These are phyloP conservation scores for Globisporangium radiosum DNA, from an alignment of 352 stramenopile genomes.

Conservation along the genomic window DNA sequence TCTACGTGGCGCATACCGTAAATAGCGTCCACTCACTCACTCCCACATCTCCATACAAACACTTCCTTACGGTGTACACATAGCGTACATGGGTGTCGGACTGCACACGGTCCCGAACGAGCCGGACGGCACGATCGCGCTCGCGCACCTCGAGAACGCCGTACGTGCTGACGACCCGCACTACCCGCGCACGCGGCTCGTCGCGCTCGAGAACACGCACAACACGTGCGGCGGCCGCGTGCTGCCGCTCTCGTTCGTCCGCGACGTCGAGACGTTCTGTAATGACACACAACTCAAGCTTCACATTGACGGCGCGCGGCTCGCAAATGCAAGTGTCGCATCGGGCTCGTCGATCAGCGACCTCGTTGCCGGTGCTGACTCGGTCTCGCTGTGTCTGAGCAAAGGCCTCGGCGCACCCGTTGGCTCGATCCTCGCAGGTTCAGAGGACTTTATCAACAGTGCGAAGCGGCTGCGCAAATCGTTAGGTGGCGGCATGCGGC, in stretches of 20 bases:
- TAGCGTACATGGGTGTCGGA: conserved; percentile 88
- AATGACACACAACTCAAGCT: conserved; percentile 78
- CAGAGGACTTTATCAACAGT: conserved; percentile 82
- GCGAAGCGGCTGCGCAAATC: conserved; percentile 93
- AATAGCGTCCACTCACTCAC: too few relatives aligned
- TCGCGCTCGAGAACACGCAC: conserved; percentile 98
- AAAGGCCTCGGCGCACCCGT: conserved; percentile 95
- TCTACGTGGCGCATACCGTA: too few relatives aligned
- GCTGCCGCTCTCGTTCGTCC: conserved; percentile 82
- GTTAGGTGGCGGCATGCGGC: conserved; percentile 96
- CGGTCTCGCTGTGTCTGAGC: conserved; percentile 93
- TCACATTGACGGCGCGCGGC: conserved; percentile 94
- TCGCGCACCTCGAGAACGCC: conserved; percentile 76
- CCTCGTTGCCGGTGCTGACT: conserved; percentile 84
- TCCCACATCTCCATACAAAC: too few relatives aligned
- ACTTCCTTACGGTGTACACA: not conserved
- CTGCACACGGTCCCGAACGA: conserved; percentile 83
- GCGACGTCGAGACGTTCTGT: conserved; percentile 63
- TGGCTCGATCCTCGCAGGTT: conserved; percentile 91
- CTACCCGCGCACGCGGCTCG: conserved; percentile 81
- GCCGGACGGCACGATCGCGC: conserved; percentile 75
- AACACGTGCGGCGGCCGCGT: conserved; percentile 94
- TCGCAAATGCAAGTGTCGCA: conserved; percentile 94
- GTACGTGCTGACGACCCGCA: conserved; percentile 76
- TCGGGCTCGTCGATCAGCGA: conserved; percentile 56